Conservation (phyloP, 257 asterid genomes). For the Euphrasia confusa region DNA sequence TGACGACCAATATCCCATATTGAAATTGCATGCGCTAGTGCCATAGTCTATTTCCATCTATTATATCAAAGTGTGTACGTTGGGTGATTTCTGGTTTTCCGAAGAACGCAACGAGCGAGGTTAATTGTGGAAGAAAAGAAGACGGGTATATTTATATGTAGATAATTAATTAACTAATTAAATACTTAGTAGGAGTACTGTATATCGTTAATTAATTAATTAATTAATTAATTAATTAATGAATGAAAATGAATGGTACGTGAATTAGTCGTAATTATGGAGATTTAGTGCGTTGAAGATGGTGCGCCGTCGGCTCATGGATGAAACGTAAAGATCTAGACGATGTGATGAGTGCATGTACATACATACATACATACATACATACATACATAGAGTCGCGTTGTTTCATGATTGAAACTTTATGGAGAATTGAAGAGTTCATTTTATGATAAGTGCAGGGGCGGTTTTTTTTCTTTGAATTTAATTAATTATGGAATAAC, state of each 20-base stretch:
- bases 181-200: too few relatives aligned
- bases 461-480: too few relatives aligned
- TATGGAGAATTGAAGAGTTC: too few relatives aligned
- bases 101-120: slow-evolving; percentile 5
- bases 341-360: slow-evolving; percentile 21
- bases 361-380: not conserved
- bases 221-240: too few relatives aligned
- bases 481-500: too few relatives aligned
- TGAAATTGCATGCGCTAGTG: slow-evolving; percentile 9
- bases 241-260: not conserved
- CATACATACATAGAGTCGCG: too few relatives aligned
- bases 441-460: too few relatives aligned
- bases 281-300: slow-evolving; percentile 42
- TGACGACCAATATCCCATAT: slow-evolving; percentile 26
- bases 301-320: slow-evolving; percentile 56
- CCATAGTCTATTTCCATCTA: too few relatives aligned
- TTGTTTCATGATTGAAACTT: too few relatives aligned
- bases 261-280: slow-evolving; percentile 40
- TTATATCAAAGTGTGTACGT: not conserved
- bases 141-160: slow-evolving; percentile 9
- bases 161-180: too few relatives aligned
- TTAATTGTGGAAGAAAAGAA: slow-evolving; percentile 25
- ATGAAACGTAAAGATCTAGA: slow-evolving; percentile 26
- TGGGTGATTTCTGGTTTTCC: slow-evolving; percentile 16
- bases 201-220: too few relatives aligned